Evolutionary conservation across 805 yeast genomes (phyloP).

Genomic region (Candida maltosa): DNA sequence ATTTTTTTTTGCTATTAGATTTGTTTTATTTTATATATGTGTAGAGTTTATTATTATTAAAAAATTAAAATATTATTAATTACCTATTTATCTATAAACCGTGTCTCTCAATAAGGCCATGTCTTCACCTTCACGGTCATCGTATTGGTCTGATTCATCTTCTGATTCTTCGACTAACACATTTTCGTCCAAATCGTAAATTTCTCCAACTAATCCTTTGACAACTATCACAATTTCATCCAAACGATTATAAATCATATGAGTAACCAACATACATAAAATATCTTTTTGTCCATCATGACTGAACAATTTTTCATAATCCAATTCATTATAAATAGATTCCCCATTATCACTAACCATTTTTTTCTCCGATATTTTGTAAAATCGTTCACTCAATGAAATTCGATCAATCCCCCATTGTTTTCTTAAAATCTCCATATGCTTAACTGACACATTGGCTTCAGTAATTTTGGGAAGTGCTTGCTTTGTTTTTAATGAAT

Average conservation of each 20-base stretch:
- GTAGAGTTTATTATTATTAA: no score
- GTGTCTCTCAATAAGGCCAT: no score
- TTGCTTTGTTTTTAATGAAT: conserved; percentile 19
- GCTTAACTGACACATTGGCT: conserved; percentile 27
- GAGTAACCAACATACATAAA: conserved; percentile 24
- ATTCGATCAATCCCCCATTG: conserved; percentile 25
- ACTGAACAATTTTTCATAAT: conserved; percentile 23
- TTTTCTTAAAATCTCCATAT: conserved; percentile 20
- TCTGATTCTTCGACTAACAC: conserved; percentile 10
- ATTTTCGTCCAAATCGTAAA: conserved; percentile 17
- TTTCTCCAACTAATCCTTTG: conserved; percentile 33
- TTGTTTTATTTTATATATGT: no score
- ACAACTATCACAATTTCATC: conserved; percentile 27
- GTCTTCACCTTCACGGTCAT: no score
- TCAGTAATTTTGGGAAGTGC: conserved; percentile 31
- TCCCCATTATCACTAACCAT: conserved; percentile 9
- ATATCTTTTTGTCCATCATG: conserved; percentile 28
- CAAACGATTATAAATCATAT: conserved; percentile 25
- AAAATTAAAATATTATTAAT: no score
- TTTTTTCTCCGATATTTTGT: conserved; percentile 7
- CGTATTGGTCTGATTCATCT: conserved; percentile 2
- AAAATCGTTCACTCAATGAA: conserved; percentile 23
- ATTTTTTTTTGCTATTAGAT: no score
- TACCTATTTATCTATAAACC: no score
- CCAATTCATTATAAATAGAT: conserved; percentile 18